Base-by-base conservation (phyloP, 768 basidiomycete genomes). In the Rhodotorula paludigena region DNA sequence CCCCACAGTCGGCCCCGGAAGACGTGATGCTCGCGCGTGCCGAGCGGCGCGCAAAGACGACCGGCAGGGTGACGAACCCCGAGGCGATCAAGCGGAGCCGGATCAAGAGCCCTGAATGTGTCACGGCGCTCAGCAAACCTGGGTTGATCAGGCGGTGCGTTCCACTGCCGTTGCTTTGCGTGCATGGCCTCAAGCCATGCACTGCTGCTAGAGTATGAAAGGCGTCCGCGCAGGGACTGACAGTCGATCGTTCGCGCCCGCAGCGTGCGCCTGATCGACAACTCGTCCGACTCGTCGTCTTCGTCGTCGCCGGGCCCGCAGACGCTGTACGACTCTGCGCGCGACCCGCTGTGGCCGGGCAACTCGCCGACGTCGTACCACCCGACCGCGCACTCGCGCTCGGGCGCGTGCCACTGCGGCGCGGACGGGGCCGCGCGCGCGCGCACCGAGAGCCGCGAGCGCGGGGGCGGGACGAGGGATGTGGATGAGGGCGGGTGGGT, bases 231-330 rank as follows among this genome's bases (percentile, higher is more conserved):
- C n/a, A n/a, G n/a, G n/a, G 57, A 14, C 2, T 11, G 2, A 12
- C 12, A 28, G 12, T 25, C 30, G 28, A 30, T 15, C n/a, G 1
- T 32, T 35, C 35, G 32, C 38, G 8, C 39, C 20, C 45, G 64
- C 56, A 69, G 76, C 15, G 74, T 77, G 23, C 71, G 75, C 23
- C 51, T 77, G 3, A 64, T 76, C 48, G 74, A 77, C 69, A 77
- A 77, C 57, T 72, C 75, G 28, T 60, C 63, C 55, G 73, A 77
- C 58, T 55, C 69, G 10, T 49, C 61, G 25, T 33, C 47, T 3
- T 4, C 52, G 2, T 10, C 30, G 30, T 15, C 42, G 5, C 6
- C 32, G 23, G 68, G 67, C 2, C 69, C 74, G 0, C 28, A 45
- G 23, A 49, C 72, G 33, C 63, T 77, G n/a, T 77, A 77, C 69